Base-by-base conservation (phyloP, 2,329 filamentous ascomycete species). In the Ceratocystis papillata region DNA sequence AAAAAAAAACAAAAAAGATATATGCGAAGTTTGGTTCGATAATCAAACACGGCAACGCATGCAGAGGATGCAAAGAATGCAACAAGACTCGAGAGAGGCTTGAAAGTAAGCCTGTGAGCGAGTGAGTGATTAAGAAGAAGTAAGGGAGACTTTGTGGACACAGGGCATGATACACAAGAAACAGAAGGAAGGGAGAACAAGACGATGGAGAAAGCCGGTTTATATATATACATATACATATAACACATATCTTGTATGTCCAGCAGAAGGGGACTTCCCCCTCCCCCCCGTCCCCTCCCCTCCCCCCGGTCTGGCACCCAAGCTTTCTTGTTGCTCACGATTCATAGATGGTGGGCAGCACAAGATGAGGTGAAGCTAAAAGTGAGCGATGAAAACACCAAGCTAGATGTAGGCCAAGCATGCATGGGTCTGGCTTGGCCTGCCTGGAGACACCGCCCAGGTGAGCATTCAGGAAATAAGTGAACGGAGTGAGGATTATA, bases 301-400 rank as follows among this genome's bases (percentile, higher is more conserved):
- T 30, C 30, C 6, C 28, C 28, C 28, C 45, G 45, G 45, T 15
- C 48, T 25, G 7, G 17, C 45, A 8, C 48, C 22, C 48, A 53
- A 25, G 20, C 48, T 1, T 53, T 12, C 20, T 12, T 25, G 37
- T 12, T 20, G 25, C 48, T 59, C 28, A 59, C 55, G 55, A 37
- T 37, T 59, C 15, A n/a, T 7, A 37, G 55, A 59, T 59, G 55
- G 55, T 33, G 30, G 28, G 30, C 25, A 59, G 28, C 55, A 59
- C 55, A 30, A 30, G n/a, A 30, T 7, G 17, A 59, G 7, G 12
- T 25, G 55, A 59, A 3, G 12, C n/a, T 59, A n/a, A 10, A 33
- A 17, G 2, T 59, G 55, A 59, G n/a, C 15, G 17, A n/a, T 37
- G 55, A 59, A 37, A 59, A 37, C 20, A 10, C 25, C 25, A 37